Conservation (phyloP, 805 yeast species). For the Pichia membranifaciens region DNA sequence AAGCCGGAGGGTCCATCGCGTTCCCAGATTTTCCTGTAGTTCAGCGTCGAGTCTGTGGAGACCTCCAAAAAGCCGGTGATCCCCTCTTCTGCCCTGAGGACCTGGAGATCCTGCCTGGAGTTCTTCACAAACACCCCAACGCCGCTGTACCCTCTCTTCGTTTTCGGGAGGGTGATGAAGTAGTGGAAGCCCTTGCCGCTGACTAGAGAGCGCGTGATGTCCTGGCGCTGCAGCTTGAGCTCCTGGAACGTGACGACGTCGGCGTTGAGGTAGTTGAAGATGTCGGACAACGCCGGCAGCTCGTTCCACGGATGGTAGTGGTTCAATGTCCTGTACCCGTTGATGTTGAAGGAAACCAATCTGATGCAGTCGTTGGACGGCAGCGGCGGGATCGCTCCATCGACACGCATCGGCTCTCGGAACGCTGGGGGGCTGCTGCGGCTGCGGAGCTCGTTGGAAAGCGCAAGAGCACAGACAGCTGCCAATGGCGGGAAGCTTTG, state of each 20-base stretch:
- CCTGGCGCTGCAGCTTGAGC: constrained; percentile 56
- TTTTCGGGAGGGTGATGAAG: constrained; percentile 61
- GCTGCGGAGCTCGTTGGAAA: too few relatives aligned
- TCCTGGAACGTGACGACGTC: constrained; percentile 89
- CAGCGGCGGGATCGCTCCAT: constrained; percentile 6
- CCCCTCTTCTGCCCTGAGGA: constrained; percentile 83
- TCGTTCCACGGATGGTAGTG: constrained; percentile 82
- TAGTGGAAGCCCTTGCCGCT: constrained; percentile 53
- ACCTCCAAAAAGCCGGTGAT: constrained; percentile 58
- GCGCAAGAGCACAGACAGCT: too few relatives aligned
- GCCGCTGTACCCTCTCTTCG: constrained; percentile 83
- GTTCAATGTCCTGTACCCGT: constrained; percentile 74
- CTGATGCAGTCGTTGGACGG: constrained; percentile 14
- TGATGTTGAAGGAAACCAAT: constrained; percentile 64
- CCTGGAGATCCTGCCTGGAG: constrained; percentile 39
- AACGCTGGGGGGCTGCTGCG: too few relatives aligned
- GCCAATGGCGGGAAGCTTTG: too few relatives aligned
- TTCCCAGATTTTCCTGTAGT: constrained; percentile 25
- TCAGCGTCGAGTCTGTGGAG: constrained; percentile 10
- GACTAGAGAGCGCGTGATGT: constrained; percentile 33
- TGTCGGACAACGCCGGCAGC: constrained; percentile 33
- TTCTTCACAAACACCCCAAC: constrained; percentile 75
- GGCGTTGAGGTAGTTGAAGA: constrained; percentile 52
- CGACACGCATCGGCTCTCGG: background rate
- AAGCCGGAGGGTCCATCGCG: constrained; percentile 6